phyloP scores from a whole-genome alignment of 352 stramenopile genomes.

The Phytophthora melonis region DNA sequence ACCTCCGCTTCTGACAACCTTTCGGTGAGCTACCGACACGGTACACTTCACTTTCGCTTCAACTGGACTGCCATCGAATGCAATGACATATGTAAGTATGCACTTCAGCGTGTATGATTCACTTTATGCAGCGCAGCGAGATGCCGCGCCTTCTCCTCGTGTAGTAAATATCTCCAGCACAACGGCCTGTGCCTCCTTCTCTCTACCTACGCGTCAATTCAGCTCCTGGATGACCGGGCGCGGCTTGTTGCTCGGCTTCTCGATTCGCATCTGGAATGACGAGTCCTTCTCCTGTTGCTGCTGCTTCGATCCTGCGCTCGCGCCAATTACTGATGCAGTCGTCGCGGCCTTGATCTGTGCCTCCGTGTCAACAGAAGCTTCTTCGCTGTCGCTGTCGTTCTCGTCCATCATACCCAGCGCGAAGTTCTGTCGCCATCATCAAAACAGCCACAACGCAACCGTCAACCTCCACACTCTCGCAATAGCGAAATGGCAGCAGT shows the following conservation, averaged over 20 bases:
- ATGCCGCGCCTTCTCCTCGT: slow-evolving; percentile 3
- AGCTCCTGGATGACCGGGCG: slow-evolving; percentile 81
- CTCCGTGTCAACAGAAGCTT: slow-evolving; percentile 26
- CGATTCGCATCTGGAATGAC: slow-evolving; percentile 47
- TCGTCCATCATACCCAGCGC: slow-evolving; percentile 77
- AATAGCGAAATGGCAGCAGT: neutral
- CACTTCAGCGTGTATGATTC: slow-evolving; percentile 31
- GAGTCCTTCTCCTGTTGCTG: slow-evolving; percentile 12
- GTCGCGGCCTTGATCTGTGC: slow-evolving; percentile 44
- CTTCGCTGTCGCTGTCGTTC: slow-evolving; percentile 38
- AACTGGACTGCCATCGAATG: no score
- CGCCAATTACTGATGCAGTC: neutral
- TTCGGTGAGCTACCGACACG: no score
- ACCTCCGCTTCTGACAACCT: neutral
- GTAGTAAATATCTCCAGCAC: slow-evolving; percentile 38
- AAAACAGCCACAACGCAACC: neutral
- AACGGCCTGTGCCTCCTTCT: slow-evolving; percentile 4
- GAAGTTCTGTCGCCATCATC: slow-evolving; percentile 64
- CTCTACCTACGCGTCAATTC: slow-evolving; percentile 42
- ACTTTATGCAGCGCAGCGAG: slow-evolving; percentile 22
- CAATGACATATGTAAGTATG: neutral
- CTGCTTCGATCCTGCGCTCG: slow-evolving; percentile 13
- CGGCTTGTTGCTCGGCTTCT: slow-evolving; percentile 49
- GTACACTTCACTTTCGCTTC: no score
- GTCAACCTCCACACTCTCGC: slow-evolving; percentile 4